Base-by-base conservation (phyloP, 768 basidiomycete genomes). In the Pluteus cervinus region DNA sequence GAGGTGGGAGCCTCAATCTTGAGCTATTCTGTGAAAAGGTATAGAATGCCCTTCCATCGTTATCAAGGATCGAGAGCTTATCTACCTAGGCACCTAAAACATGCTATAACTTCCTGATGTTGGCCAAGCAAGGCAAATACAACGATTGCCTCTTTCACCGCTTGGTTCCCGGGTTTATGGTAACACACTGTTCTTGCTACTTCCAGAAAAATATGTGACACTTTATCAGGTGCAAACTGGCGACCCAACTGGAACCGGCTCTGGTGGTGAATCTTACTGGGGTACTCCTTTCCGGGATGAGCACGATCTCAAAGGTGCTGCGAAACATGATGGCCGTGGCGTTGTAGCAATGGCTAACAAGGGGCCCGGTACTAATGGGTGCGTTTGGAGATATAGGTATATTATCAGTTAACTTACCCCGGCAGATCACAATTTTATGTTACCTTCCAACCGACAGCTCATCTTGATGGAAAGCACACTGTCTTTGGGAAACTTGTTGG, bases 401-500 rank as follows among this genome's bases (percentile, higher is more conserved):
- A 29, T 18, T 40, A 11, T 30, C 16, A 28, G 31, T 12, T 24
- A n/a, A 14, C 39, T 44, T 14, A 52, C 15, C 30, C 24, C 29
- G 9, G 18, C 37, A 90, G 89, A 10, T 90, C 90, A 3, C 94
- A 97, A 54, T 99, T 90, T 62, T 98, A 89, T 58, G 53, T 98
- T 30, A 92, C 94, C 0, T 98, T 97, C 70, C 75, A 71, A 36
- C 62, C 81, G 1, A 75, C 89, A 5, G 73, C 87, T 0, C 79
- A 98, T 56, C 75, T 99, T 15, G 87, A 98, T 59, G 85, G 79
- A 42, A 92, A 93, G 52, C 91, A 93, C 52, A 93, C 92, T 0
- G 96, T 98, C 2, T 99, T 98, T 52, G 96, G 96, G 3, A 93
- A 94, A 49, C 71, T 98, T 10, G 93, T 99, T 2, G 96, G 96